These are phyloP conservation scores for Sarcodon sp. DNA, from an alignment of 768 basidiomycete species.

Conservation along the genomic window DNA sequence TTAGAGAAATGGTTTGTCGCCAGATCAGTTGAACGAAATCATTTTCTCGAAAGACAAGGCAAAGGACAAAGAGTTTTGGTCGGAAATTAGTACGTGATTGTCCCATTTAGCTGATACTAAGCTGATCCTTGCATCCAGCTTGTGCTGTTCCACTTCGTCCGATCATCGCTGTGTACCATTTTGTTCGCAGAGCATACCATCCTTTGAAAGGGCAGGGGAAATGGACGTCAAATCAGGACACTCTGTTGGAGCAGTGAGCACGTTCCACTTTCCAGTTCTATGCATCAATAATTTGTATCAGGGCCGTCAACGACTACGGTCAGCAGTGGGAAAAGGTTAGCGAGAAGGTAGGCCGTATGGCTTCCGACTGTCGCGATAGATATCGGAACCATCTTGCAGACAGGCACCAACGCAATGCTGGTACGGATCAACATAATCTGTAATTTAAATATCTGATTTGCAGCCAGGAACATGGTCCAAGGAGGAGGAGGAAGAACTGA, in stretches of 20 bases:
- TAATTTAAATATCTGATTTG: neutral
- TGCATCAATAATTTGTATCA: constrained; percentile 15
- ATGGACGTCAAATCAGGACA: constrained; percentile 61
- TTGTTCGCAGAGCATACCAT: constrained; percentile 58
- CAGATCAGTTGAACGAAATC: constrained; percentile 44
- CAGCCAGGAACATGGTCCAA: constrained; percentile 55
- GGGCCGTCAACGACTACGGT: constrained; percentile 57
- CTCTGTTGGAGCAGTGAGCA: constrained; percentile 43
- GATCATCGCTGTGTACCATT: constrained; percentile 76
- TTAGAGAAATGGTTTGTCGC: constrained; percentile 37
- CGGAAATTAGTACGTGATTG: constrained; percentile 53
- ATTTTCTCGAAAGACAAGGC: constrained; percentile 60
- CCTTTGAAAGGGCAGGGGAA: constrained; percentile 57
- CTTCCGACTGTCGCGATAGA: constrained; percentile 74
- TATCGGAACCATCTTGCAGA: constrained; percentile 75
- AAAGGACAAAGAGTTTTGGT: constrained; percentile 61
- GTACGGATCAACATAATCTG: constrained; percentile 17
- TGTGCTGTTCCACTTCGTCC: constrained; percentile 61
- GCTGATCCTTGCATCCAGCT: constrained; percentile 26
- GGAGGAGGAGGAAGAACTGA: constrained; percentile 68
- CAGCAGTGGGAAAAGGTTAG: constrained; percentile 78
- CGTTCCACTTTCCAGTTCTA: neutral
- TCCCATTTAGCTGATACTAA: neutral
- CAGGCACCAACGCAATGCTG: constrained; percentile 46
- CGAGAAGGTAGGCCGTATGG: constrained; percentile 55